Evolutionary conservation across 1,284 basidiomycete genomes (phyloP), one percentile per base, ranked within the genome.

Genomic region (Sphaerobolus stellatus): DNA sequence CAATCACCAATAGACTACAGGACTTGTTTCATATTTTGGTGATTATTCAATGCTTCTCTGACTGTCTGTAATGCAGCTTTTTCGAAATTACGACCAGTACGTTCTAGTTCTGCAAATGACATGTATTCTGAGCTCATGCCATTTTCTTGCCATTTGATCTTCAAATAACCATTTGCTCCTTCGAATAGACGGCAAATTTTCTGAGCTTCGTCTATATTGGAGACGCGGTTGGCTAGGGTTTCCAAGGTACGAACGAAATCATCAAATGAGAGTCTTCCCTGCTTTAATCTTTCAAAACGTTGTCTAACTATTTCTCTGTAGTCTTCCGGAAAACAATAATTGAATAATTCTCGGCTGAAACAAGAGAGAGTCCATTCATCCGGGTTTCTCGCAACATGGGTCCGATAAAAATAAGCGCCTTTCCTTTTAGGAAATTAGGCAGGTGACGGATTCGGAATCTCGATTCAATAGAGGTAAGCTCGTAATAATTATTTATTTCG

Each of bases 301-400:
- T 58, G 48, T 0, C 59, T 48, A 48, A 64, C 59, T 25, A 62
- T 49, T 1, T 57, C 28, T 3, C 69, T 60, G 54, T 69, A 77
- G 36, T 75, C 63, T 0, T 68, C 51, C 0, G 73, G 74, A 65
- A 80, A 80, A 48, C 75, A 77, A 52, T 74, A 72, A 52, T 76
- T 67, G 55, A 74, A 79, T 3, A 79, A 47, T 5, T 60, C 74
- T 1, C 56, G 38, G 48, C 76, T 74, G 55, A 78, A 70, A 6
- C 50, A 24, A 1, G 59, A 16, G 0, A 65, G 50, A 1, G 25
- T 52, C 67, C 66, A 68, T 8, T 59, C 27, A 4, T 61, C 41
- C 0, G 65, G 60, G 0, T 66, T 61, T 0, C 56, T 40, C 0
- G 70, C 58, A 0, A 75, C 73, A 22, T 70, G 62, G 3, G 59